Percentiles rank a stretch among this genome's conserved stretches.
Evolutionary conservation across 108 stramenopile species (phyloP).

Genomic region (Cyclotella distinguenda): DNA sequence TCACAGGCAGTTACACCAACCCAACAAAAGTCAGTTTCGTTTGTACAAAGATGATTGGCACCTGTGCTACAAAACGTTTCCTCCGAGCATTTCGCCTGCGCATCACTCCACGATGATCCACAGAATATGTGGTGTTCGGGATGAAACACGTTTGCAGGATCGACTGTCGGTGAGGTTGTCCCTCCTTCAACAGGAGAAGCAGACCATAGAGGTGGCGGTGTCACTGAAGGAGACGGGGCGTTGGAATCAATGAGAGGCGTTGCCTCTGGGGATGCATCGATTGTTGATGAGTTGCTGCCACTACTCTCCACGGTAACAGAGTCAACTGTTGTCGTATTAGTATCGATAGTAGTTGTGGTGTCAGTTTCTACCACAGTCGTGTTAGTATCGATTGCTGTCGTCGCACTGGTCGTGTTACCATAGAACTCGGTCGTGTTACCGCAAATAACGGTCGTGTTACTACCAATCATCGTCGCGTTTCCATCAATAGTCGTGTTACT

Average conservation of each 20-base stretch:
- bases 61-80: conserved; percentile 42
- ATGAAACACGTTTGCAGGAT: background rate
- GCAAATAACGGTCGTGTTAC: no score
- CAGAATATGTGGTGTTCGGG: conserved; percentile 31
- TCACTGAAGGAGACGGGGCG: conserved; percentile 5
- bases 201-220: conserved; percentile 7
- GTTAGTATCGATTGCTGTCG: background rate
- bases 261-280: no score
- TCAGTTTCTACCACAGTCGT: background rate
- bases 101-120: conserved; percentile 25
- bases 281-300: background rate
- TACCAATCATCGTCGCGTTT: no score
- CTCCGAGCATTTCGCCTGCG: conserved; percentile 23
- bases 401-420: background rate
- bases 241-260: no score
- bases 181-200: conserved; percentile 3
- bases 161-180: background rate
- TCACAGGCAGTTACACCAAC: conserved; percentile 34
- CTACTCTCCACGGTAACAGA: background rate
- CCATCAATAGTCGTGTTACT: background rate
- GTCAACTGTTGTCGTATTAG: background rate
- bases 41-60: conserved; percentile 23
- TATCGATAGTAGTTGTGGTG: background rate
- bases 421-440: no score
- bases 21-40: conserved; percentile 28